Conservation (phyloP, 768 basidiomycete species). For the Pulveroboletus sp. region DNA sequence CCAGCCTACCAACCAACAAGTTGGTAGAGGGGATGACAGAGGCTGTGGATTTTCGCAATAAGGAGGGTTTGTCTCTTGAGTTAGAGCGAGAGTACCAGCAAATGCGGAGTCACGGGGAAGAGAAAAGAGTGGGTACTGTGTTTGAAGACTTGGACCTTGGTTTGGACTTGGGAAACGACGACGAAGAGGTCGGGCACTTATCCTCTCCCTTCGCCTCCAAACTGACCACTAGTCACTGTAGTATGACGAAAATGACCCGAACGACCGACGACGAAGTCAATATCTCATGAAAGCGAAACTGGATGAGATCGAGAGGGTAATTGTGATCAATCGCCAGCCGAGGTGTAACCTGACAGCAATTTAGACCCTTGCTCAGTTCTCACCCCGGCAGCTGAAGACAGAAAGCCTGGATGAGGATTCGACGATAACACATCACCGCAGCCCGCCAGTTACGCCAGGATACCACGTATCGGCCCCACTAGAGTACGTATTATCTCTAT, state of each 20-base stretch:
- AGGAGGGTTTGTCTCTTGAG: conserved; percentile 21
- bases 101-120: conserved; percentile 34
- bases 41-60: conserved; percentile 5
- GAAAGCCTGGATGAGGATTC: conserved; percentile 18
- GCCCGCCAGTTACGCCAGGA: conserved; percentile 12
- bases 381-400: conserved; percentile 43
- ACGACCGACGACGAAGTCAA: conserved; percentile 73
- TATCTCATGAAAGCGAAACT: conserved; percentile 68
- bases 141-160: conserved; percentile 46
- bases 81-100: conserved; percentile 27
- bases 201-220: background rate
- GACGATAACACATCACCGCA: conserved; percentile 18
- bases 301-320: conserved; percentile 73
- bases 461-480: conserved; percentile 3
- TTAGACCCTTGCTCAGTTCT: conserved; percentile 62
- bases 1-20: conserved; percentile 30
- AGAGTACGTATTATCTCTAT: conserved; percentile 19
- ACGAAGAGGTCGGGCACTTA: conserved; percentile 36
- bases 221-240: conserved; percentile 27
- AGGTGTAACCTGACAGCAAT: conserved; percentile 7
- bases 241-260: conserved; percentile 67
- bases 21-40: conserved; percentile 25
- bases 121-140: conserved; percentile 43
- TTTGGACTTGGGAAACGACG: conserved; percentile 38
- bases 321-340: conserved; percentile 13